These are phyloP conservation scores for Epichloe typhina DNA, from an alignment of 2,329 filamentous ascomycete genomes.

Conservation along the genomic window DNA sequence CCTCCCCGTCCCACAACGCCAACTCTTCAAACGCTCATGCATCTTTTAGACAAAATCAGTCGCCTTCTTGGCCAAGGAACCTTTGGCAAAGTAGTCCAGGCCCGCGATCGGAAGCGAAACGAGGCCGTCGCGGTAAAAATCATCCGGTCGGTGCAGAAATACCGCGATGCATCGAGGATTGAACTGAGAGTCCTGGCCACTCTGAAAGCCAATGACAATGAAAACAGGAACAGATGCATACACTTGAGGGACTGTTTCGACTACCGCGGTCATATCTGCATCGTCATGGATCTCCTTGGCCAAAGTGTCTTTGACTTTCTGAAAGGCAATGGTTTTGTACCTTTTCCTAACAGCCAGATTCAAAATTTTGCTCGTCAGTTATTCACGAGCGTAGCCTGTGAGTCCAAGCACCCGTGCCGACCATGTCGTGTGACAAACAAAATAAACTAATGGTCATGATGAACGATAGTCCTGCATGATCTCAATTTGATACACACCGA, in stretches of 20 bases:
- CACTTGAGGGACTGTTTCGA: conserved; percentile 95
- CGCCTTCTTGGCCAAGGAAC: conserved; percentile 91
- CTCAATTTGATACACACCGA: conserved; percentile 93
- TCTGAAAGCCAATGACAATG: conserved; percentile 76
- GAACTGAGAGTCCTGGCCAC: conserved; percentile 89
- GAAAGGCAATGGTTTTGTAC: conserved; percentile 88
- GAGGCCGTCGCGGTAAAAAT: conserved; percentile 90
- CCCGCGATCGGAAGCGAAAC: conserved; percentile 63
- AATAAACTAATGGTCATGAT: neutral
- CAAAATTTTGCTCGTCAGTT: conserved; percentile 92
- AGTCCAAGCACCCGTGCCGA: conserved; percentile 26
- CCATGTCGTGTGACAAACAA: neutral
- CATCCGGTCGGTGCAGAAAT: conserved; percentile 95
- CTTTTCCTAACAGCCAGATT: conserved; percentile 96
- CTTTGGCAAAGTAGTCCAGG: conserved; percentile 95
- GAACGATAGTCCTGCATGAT: conserved; percentile 68
- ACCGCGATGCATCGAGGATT: conserved; percentile 89
- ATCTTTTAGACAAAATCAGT: conserved; percentile 60
- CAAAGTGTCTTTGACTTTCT: conserved; percentile 98
- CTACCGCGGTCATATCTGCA: conserved; percentile 92
- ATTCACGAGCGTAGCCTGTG: conserved; percentile 96
- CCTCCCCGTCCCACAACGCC: neutral
- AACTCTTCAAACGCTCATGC: neutral
- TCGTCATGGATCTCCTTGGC: conserved; percentile 63
- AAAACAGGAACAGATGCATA: conserved; percentile 92